Base-by-base conservation (phyloP, 1,284 basidiomycete species). In the Ganoderma boninense region DNA sequence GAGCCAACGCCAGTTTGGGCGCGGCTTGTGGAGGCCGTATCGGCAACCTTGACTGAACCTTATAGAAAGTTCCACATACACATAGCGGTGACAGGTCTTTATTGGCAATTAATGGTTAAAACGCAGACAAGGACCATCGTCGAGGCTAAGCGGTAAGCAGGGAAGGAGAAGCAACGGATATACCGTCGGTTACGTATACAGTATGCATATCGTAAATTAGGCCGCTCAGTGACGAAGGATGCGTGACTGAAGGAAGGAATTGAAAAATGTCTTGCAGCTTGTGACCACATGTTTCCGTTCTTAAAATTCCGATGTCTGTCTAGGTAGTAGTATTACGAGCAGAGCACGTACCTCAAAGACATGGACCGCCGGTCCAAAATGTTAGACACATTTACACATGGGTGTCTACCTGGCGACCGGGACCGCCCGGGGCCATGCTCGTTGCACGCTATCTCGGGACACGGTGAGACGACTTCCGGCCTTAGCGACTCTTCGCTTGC, bases 61-160 rank as follows among this genome's bases (percentile, higher is more conserved):
- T 54, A 26, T 54, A 46, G 23, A 54, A 26, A 54, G 49, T 54
- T 54, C 26, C 49, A 13, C 49, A 13, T 26, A 29, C n/a, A 26
- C 23, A 54, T 23, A 29, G 26, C 23, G 49, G n/a, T 54, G n/a
- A n/a, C 49, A 23, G 49, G 23, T 23, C 49, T 14, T 8, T 54
- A 29, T 54, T 54, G 49, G 49, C 49, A 54, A 54, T 54, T 54
- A 54, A 54, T 54, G 49, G 49, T 54, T 54, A 54, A 26, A 54
- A 23, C n/a, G 46, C n/a, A 54, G 23, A 26, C 11, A 23, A 26
- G 49, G 10, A 26, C 20, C 23, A 26, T 11, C 7, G 23, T 20
- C 46, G 18, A n/a, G 46, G 10, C 20, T n/a, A 49, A 49, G 46
- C n/a, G n/a, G n/a, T 49, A 23, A 11, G 49, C n/a, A 18, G 13